phyloP scores from a whole-genome alignment of 2,329 filamentous ascomycete genomes.

The Teratosphaeria destructans region DNA sequence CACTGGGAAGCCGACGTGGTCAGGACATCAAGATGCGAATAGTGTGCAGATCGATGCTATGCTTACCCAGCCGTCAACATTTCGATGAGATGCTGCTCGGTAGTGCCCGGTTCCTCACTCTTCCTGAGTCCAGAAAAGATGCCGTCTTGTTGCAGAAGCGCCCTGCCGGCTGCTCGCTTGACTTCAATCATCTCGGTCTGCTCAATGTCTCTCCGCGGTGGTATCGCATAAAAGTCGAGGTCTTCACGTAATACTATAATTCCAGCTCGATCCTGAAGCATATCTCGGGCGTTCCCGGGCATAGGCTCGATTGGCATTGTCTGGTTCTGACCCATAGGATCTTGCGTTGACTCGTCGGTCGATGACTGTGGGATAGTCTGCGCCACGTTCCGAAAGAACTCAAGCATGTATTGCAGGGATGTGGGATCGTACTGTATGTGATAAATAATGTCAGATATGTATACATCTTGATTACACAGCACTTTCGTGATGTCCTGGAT shows the following conservation, averaged over 20 bases:
- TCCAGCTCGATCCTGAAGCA: constrained; percentile 78
- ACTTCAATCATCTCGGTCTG: constrained; percentile 90
- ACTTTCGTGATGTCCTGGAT: constrained; percentile 28
- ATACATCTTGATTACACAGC: constrained; percentile 37
- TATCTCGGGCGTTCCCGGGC: constrained; percentile 52
- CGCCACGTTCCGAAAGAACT: constrained; percentile 92
- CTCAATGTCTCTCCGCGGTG: constrained; percentile 71
- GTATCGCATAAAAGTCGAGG: constrained; percentile 94
- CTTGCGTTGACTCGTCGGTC: constrained; percentile 30
- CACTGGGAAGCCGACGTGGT: constrained; percentile 42
- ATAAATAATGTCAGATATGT: constrained; percentile 47
- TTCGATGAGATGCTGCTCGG: constrained; percentile 95
- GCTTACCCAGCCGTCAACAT: constrained; percentile 95
- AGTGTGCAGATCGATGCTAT: neutral
- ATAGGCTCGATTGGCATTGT: constrained; percentile 62
- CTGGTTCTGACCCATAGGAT: constrained; percentile 43
- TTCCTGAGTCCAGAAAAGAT: constrained; percentile 94
- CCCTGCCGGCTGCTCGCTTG: constrained; percentile 80
- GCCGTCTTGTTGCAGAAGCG: constrained; percentile 78
- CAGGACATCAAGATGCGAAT: neutral
- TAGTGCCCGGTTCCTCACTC: constrained; percentile 91
- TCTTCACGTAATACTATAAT: constrained; percentile 97
- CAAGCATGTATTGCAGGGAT: constrained; percentile 96
- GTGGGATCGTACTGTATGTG: constrained; percentile 78
- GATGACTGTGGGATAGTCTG: constrained; percentile 83